These are phyloP conservation scores for Lactarius sp. DNA, from an alignment of 768 basidiomycete species.

Conservation along the genomic window DNA sequence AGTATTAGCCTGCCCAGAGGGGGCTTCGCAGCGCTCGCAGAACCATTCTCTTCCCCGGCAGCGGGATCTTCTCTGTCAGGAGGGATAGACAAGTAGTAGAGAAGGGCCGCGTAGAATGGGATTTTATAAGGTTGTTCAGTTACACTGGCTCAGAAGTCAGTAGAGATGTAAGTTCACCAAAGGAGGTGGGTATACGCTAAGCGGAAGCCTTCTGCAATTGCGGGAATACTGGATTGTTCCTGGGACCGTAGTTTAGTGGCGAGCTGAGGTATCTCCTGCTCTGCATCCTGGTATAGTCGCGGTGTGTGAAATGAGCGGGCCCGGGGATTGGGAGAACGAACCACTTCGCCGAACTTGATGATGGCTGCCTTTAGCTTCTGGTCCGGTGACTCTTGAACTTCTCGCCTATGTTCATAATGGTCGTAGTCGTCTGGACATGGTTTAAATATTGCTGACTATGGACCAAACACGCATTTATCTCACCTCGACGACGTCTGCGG, in stretches of 20 bases:
- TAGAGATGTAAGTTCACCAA: background rate
- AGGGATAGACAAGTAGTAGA: conserved; percentile 60
- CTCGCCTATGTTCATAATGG: conserved; percentile 57
- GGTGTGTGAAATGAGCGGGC: background rate
- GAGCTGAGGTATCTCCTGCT: conserved; percentile 63
- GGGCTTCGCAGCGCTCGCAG: conserved; percentile 29
- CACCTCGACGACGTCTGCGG: conserved; percentile 27
- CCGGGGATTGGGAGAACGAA: conserved; percentile 37
- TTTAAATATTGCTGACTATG: conserved; percentile 7
- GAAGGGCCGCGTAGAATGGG: conserved; percentile 78
- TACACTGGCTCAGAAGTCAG: conserved; percentile 45
- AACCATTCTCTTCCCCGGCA: conserved; percentile 36
- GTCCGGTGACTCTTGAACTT: conserved; percentile 63
- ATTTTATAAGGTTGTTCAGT: conserved; percentile 95
- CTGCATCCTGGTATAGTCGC: conserved; percentile 47
- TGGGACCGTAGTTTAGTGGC: conserved; percentile 62
- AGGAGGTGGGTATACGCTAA: conserved; percentile 45
- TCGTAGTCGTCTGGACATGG: conserved; percentile 52
- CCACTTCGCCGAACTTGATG: conserved; percentile 77
- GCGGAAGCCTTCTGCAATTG: conserved; percentile 69
- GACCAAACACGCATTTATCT: conserved; percentile 15
- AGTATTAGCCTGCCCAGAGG: conserved; percentile 66
- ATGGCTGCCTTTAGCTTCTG: conserved; percentile 63
- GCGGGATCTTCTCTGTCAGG: conserved; percentile 13
- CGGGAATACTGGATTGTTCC: conserved; percentile 52